phyloP scores from a whole-genome alignment of 2,329 filamentous ascomycete genomes.

The Pseudopyricularia javanii region DNA sequence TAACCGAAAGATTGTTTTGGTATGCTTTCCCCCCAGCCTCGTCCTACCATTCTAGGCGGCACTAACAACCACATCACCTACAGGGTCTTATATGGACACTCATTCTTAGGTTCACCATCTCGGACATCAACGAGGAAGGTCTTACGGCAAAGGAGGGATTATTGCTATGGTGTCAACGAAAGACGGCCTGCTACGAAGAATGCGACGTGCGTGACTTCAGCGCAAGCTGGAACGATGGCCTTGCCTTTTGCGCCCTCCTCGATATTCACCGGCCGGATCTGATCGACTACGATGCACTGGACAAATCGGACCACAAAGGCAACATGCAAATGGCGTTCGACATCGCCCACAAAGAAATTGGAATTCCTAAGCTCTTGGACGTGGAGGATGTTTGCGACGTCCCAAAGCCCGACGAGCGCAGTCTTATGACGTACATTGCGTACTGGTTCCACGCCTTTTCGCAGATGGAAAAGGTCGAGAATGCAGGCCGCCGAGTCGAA shows the following conservation, averaged over 20 bases:
- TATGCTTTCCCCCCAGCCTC: not conserved
- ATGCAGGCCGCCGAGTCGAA: slow-evolving; percentile 88
- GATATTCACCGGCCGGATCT: slow-evolving; percentile 96
- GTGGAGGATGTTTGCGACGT: slow-evolving; percentile 98
- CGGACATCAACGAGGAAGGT: slow-evolving; percentile 95
- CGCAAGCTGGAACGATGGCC: slow-evolving; percentile 89
- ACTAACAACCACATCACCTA: not conserved
- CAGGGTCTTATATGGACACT: slow-evolving; percentile 89
- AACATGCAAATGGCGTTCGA: slow-evolving; percentile 99
- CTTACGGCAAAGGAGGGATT: slow-evolving; percentile 95
- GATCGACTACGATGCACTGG: slow-evolving; percentile 89
- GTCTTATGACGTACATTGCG: slow-evolving; percentile 98
- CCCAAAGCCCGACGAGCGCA: slow-evolving; percentile 86
- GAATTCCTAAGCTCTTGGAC: slow-evolving; percentile 88
- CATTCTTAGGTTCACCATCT: slow-evolving; percentile 96
- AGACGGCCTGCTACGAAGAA: slow-evolving; percentile 96
- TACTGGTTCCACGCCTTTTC: slow-evolving; percentile 99
- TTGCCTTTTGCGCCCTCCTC: slow-evolving; percentile 90
- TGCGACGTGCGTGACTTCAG: slow-evolving; percentile 95
- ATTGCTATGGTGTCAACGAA: slow-evolving; percentile 92
- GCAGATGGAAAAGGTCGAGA: slow-evolving; percentile 97
- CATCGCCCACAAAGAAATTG: slow-evolving; percentile 90
- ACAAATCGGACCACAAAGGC: slow-evolving; percentile 85
- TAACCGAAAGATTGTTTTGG: slow-evolving; percentile 88
- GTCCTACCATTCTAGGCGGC: not conserved